Evolutionary conservation across 805 yeast species (phyloP).

Genomic region (Candida taoyuanica): DNA sequence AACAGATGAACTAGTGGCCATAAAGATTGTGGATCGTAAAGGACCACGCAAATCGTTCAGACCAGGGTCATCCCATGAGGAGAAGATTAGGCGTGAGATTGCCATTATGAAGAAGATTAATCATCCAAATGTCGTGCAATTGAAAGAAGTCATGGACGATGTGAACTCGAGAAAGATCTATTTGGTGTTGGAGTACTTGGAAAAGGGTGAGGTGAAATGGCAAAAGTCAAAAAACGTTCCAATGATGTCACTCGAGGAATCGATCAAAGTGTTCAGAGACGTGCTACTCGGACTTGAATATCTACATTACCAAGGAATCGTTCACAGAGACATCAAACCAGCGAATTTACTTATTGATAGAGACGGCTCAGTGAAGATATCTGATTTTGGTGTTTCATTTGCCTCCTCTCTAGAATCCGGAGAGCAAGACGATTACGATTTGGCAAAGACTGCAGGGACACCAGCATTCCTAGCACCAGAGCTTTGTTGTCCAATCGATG

Average conservation of each 20-base stretch:
- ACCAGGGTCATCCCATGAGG: constrained; percentile 52
- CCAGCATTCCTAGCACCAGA: constrained; percentile 98
- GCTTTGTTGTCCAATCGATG: constrained; percentile 53
- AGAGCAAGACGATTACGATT: constrained; percentile 66
- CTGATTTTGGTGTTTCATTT: constrained; percentile 96
- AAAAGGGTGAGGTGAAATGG: constrained; percentile 91
- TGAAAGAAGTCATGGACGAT: constrained; percentile 88
- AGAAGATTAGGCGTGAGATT: constrained; percentile 77
- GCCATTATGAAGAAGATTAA: constrained; percentile 89
- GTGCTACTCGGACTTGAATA: constrained; percentile 87
- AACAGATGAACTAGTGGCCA: constrained; percentile 73
- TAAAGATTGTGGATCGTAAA: constrained; percentile 83
- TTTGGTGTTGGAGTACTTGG: constrained; percentile 83
- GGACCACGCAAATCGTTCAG: constrained; percentile 37
- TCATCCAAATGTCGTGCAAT: constrained; percentile 88
- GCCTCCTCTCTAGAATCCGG: constrained; percentile 41
- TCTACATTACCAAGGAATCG: constrained; percentile 82
- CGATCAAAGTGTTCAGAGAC: constrained; percentile 73
- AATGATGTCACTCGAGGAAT: constrained; percentile 57
- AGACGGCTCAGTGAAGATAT: constrained; percentile 76
- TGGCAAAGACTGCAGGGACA: constrained; percentile 96
- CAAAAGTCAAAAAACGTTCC: constrained; percentile 56
- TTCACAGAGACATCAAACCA: constrained; percentile 95
- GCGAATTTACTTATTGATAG: constrained; percentile 75
- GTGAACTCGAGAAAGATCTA: constrained; percentile 77